A percentile compares a stretch with the other conserved stretches of the same genome.
phyloP scores from a whole-genome alignment of 495 filamentous ascomycete genomes.

The Aspergillus saccharolyticus region DNA sequence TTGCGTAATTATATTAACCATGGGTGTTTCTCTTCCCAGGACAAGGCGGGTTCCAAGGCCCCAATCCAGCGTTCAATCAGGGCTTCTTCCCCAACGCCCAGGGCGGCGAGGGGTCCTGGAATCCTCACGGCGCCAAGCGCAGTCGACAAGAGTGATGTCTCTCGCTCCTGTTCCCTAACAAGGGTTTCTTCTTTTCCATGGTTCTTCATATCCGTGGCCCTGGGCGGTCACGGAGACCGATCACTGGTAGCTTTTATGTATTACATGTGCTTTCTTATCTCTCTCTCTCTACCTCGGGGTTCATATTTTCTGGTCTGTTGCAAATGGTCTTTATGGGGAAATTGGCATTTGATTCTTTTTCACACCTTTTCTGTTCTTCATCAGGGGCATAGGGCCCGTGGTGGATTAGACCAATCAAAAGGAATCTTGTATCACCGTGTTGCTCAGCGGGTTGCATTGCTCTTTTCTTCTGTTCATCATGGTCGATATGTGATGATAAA shows the following conservation, averaged over 20 bases:
- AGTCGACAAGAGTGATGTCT: slow-evolving; percentile 55
- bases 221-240: background rate
- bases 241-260: background rate
- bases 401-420: slow-evolving; percentile 3
- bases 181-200: background rate
- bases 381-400: background rate
- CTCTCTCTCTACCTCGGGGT: background rate
- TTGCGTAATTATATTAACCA: background rate
- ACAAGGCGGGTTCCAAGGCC: slow-evolving; percentile 60
- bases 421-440: background rate
- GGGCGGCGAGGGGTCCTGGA: slow-evolving; percentile 61
- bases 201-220: background rate
- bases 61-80: slow-evolving; percentile 71
- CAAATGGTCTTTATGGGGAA: background rate
- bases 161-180: background rate
- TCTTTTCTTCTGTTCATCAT: background rate
- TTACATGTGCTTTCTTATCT: background rate
- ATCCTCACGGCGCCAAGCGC: slow-evolving; percentile 80
- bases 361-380: background rate
- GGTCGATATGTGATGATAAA: background rate
- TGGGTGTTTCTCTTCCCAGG: slow-evolving; percentile 15
- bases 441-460: background rate
- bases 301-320: background rate
- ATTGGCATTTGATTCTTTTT: background rate
- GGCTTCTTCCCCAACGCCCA: slow-evolving; percentile 69